phyloP scores from a whole-genome alignment of 306 rosid species.

The Trichosanthes truncata region DNA sequence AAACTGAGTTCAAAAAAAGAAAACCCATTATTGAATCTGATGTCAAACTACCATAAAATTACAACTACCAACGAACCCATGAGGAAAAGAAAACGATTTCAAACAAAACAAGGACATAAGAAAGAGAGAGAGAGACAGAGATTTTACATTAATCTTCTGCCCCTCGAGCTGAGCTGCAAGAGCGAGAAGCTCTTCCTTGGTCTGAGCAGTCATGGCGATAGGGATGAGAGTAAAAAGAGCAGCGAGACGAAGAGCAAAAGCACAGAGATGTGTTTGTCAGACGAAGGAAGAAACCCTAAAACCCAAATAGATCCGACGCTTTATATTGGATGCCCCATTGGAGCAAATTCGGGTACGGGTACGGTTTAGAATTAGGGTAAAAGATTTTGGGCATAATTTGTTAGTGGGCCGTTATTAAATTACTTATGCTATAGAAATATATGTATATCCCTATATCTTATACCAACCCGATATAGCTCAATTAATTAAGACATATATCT shows the following conservation, averaged over 20 bases:
- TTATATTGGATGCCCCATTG: not conserved
- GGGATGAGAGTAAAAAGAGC: not conserved
- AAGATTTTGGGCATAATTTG: too few species aligned
- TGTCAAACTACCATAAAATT: not conserved
- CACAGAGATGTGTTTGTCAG: not conserved
- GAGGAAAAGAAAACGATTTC: not conserved
- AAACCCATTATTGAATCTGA: not conserved
- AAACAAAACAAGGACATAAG: not conserved
- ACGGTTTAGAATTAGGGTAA: not conserved
- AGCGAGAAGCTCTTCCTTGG: slow-evolving; percentile 52
- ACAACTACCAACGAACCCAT: not conserved
- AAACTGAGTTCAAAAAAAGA: not conserved
- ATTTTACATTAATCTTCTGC: slow-evolving; percentile 32
- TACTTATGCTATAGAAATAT: too few species aligned
- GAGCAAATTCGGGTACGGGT: not conserved
- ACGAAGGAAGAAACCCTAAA: not conserved
- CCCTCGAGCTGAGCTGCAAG: slow-evolving; percentile 49
- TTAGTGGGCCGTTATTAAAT: too few species aligned
- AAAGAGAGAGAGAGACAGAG: not conserved
- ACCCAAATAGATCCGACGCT: not conserved
- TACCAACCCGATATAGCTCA: too few species aligned
- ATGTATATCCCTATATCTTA: too few species aligned
- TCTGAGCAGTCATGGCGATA: slow-evolving; percentile 46
- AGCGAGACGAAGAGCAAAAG: not conserved
- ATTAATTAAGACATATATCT: too few species aligned